Percentiles rank a stretch among this genome's conserved stretches.
These are phyloP conservation scores for Gossypium aridum DNA, from an alignment of 441 rosid genomes.

Conservation along the genomic window DNA sequence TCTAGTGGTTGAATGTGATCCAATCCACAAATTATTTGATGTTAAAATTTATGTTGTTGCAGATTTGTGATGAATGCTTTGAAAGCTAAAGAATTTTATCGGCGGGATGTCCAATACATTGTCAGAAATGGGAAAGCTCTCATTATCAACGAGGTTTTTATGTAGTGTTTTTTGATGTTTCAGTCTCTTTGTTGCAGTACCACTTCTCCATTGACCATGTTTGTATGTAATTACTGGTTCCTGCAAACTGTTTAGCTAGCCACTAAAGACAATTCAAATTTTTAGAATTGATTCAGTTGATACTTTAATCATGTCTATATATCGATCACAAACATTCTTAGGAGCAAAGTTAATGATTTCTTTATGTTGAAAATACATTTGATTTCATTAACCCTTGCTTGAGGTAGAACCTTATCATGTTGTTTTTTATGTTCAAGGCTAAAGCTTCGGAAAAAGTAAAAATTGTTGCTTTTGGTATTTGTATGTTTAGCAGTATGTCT, in stretches of 20 bases:
- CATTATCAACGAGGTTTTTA: constrained; percentile 79
- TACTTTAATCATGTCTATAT: background rate
- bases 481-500: background rate
- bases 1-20: background rate
- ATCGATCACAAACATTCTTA: background rate
- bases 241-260: constrained; percentile 2
- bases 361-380: background rate
- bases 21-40: background rate
- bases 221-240: background rate
- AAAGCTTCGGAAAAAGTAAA: background rate
- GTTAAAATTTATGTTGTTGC: constrained; percentile 20
- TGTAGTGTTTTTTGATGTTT: background rate
- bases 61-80: constrained; percentile 96
- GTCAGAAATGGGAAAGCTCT: constrained; percentile 92
- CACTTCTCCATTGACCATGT: background rate
- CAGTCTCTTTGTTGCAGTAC: constrained; percentile 5
- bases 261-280: background rate
- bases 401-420: constrained; percentile 2
- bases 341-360: background rate
- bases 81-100: constrained; percentile 96
- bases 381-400: background rate
- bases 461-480: constrained; percentile 8
- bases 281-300: background rate
- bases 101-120: constrained; percentile 85
- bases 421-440: background rate